phyloP scores from a whole-genome alignment of 2,329 filamentous ascomycete genomes.

The Calonectria pauciramosa region DNA sequence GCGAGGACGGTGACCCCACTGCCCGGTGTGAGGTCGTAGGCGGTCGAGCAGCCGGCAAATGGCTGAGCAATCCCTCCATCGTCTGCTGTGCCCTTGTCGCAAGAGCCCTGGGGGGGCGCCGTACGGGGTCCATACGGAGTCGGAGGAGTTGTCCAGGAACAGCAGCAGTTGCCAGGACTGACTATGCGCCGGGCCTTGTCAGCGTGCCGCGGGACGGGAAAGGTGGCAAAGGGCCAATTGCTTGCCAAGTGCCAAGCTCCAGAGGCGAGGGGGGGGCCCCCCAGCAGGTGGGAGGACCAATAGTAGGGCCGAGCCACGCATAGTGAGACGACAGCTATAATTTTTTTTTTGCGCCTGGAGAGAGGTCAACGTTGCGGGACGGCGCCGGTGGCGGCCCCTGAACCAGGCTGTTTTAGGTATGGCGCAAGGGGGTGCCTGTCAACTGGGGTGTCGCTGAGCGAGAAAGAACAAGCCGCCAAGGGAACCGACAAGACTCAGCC shows the following conservation, averaged over 20 bases:
- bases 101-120: background rate
- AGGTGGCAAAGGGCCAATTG: background rate
- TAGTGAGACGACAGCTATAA: background rate
- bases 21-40: background rate
- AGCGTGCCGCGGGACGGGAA: background rate
- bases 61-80: background rate
- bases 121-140: background rate
- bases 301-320: background rate
- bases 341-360: background rate
- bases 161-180: background rate
- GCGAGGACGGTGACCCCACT: conserved; percentile 16
- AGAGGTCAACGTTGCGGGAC: conserved; percentile 9
- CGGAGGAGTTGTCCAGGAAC: background rate
- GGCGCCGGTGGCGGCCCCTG: background rate
- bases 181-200: background rate
- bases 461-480: background rate
- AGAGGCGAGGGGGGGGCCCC: background rate
- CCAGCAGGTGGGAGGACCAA: background rate
- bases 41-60: background rate
- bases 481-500: conserved; percentile 1
- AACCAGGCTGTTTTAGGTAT: background rate
- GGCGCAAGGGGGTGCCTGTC: background rate
- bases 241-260: background rate
- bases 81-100: background rate
- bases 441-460: background rate